These are phyloP conservation scores for Pseudocercospora crystallina DNA, from an alignment of 2,329 filamentous ascomycete species.

Conservation along the genomic window DNA sequence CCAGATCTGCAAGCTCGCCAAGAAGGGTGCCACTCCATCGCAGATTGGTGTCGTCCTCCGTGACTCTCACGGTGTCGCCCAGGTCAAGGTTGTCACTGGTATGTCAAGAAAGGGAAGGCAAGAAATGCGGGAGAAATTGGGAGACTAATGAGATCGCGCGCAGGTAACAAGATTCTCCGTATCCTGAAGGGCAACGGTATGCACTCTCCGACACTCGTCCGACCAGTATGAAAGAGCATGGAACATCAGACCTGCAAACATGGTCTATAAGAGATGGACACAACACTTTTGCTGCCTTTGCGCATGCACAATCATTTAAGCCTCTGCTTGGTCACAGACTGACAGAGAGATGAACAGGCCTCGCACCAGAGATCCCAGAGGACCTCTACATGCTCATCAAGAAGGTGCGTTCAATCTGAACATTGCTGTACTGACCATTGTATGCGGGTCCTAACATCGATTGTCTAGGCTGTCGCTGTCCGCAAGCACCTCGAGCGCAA, in stretches of 20 bases:
- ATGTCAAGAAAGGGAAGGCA: slow-evolving; percentile 42
- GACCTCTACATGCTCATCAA: slow-evolving; percentile 99
- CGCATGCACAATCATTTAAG: slow-evolving; percentile 33
- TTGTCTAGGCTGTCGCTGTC: slow-evolving; percentile 80
- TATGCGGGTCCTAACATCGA: neutral
- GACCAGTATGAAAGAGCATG: slow-evolving; percentile 40
- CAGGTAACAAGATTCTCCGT: slow-evolving; percentile 99
- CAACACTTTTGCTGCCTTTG: slow-evolving; percentile 15
- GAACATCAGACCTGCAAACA: slow-evolving; percentile 17
- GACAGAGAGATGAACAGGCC: slow-evolving; percentile 67
- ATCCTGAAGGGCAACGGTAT: slow-evolving; percentile 98
- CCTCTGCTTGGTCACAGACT: slow-evolving; percentile 46
- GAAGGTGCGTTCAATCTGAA: slow-evolving; percentile 67
- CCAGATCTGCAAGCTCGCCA: slow-evolving; percentile 98
- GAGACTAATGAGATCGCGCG: slow-evolving; percentile 15
- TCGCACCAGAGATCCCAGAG: slow-evolving; percentile 97
- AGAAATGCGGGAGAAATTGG: neutral
- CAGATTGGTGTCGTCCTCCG: slow-evolving; percentile 99
- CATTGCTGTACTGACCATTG: neutral
- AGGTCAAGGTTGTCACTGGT: slow-evolving; percentile 97
- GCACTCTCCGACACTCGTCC: slow-evolving; percentile 43
- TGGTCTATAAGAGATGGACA: slow-evolving; percentile 29
- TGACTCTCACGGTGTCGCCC: slow-evolving; percentile 96
- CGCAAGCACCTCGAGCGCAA: slow-evolving; percentile 99
- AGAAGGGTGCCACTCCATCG: slow-evolving; percentile 97